Evolutionary conservation across 75 land plant species (phyloP).

Genomic region (Cryptomeria japonica): DNA sequence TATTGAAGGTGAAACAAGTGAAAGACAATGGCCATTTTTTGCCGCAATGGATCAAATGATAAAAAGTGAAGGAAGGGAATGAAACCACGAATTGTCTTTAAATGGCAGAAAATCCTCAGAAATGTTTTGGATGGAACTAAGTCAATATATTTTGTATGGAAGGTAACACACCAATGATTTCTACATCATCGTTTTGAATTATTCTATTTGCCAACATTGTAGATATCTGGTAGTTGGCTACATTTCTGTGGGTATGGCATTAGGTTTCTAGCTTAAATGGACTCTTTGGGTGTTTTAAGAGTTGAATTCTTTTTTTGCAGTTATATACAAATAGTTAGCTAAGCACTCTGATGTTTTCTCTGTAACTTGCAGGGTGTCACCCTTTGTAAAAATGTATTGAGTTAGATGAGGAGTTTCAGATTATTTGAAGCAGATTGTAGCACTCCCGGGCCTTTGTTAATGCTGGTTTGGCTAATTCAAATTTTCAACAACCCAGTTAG

Average conservation of each 20-base stretch:
- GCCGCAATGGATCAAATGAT: conserved; percentile 1
- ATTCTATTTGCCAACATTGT: neutral
- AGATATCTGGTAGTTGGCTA: neutral
- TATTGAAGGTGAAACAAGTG: neutral
- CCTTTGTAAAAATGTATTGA: neutral
- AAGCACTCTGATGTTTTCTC: neutral
- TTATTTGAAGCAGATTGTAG: neutral
- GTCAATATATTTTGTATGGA: neutral
- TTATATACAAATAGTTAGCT: neutral
- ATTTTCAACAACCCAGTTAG: neutral
- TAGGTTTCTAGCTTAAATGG: neutral
- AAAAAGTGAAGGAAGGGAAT: conserved; percentile 1
- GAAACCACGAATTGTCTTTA: neutral
- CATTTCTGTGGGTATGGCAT: neutral
- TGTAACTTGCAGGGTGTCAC: neutral
- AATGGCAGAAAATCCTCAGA: neutral
- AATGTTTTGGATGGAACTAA: neutral
- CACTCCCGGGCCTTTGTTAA: neutral
- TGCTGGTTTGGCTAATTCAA: neutral
- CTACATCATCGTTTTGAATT: neutral
- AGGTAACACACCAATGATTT: neutral
- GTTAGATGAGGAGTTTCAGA: neutral
- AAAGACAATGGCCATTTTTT: conserved; percentile 10
- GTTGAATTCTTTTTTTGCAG: neutral
- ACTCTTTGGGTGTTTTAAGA: neutral